These are phyloP conservation scores for Mycogone perniciosa DNA, from an alignment of 2,329 filamentous ascomycete species.

Conservation along the genomic window DNA sequence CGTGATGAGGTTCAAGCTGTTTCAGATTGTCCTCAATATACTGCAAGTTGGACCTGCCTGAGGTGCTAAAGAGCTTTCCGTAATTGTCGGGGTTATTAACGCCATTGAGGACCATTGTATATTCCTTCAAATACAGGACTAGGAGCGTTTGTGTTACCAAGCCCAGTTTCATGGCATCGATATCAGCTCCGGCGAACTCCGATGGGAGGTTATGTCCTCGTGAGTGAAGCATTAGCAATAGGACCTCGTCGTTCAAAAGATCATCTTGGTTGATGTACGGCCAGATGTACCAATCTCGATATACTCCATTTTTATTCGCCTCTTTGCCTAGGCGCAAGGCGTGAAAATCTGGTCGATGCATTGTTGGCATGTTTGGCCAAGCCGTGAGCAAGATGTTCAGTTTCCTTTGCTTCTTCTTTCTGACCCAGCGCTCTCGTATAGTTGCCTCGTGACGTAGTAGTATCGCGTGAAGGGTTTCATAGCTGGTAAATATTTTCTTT, in stretches of 20 bases:
- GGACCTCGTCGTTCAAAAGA: constrained; percentile 34
- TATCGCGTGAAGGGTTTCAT: constrained; percentile 32
- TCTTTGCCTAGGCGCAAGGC: constrained; percentile 23
- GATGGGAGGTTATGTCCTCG: constrained; percentile 41
- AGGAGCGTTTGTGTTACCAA: constrained; percentile 18
- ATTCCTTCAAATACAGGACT: constrained; percentile 22
- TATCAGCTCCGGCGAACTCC: constrained; percentile 42
- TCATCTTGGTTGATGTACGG: constrained; percentile 55
- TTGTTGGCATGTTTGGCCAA: constrained; percentile 44
- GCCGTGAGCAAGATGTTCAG: constrained; percentile 37
- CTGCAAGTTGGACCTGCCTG: constrained; percentile 30
- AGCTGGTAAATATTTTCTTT: constrained; percentile 28
- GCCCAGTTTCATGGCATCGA: constrained; percentile 27
- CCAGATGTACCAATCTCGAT: constrained; percentile 37
- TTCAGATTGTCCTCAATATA: constrained; percentile 28
- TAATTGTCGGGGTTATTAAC: constrained; percentile 25
- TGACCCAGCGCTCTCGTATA: constrained; percentile 48
- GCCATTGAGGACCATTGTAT: constrained; percentile 31
- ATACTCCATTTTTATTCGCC: constrained; percentile 10
- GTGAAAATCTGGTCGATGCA: constrained; percentile 47
- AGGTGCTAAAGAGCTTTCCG: constrained; percentile 24
- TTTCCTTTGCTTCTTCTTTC: constrained; percentile 43
- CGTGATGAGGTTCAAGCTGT: constrained; percentile 38
- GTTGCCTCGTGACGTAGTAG: constrained; percentile 43
- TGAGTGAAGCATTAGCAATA: constrained; percentile 47